A percentile compares a stretch with the other conserved stretches of the same genome.
These are phyloP conservation scores for Cercospora berteroae DNA, from an alignment of 2,329 filamentous ascomycete genomes.

Conservation along the genomic window DNA sequence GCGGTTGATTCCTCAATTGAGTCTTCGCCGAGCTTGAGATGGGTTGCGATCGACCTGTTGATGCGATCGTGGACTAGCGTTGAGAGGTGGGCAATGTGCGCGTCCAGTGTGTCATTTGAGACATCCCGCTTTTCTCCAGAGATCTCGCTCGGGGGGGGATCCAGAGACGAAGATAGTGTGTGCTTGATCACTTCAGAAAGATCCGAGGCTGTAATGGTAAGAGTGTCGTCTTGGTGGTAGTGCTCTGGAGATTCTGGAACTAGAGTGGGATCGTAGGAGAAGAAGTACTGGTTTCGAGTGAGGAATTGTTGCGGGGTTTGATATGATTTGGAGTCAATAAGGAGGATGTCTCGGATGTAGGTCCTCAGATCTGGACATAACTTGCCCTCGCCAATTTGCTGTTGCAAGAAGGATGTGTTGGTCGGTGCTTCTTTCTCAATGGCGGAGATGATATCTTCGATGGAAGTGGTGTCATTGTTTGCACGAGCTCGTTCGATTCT, in stretches of 20 bases:
- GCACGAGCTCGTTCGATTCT: constrained; percentile 48
- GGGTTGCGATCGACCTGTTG: neutral
- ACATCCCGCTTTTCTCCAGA: neutral
- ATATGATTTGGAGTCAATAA: constrained; percentile 58
- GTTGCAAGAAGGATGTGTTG: constrained; percentile 14
- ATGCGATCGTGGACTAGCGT: neutral
- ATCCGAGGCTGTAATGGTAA: neutral
- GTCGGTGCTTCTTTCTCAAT: constrained; percentile 29
- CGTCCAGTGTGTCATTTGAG: neutral
- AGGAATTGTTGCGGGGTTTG: constrained; percentile 56
- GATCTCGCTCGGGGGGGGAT: neutral
- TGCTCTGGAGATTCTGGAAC: constrained; percentile 13
- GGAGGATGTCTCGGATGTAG: constrained; percentile 54
- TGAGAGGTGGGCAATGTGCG: neutral
- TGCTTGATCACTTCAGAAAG: neutral
- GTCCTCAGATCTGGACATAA: constrained; percentile 35
- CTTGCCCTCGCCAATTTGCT: neutral
- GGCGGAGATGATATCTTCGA: constrained; percentile 40
- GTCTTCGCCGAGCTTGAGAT: neutral
- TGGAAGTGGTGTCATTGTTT: constrained; percentile 32
- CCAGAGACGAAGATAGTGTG: neutral
- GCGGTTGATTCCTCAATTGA: constrained; percentile 7
- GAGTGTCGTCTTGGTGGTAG: constrained; percentile 6
- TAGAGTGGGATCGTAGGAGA: constrained; percentile 37
- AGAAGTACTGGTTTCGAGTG: constrained; percentile 58